A percentile compares a stretch with the other conserved stretches of the same genome.
Conservation (phyloP, 192 early-diverging fungal genomes). For the Helicostylum pulchrum region DNA sequence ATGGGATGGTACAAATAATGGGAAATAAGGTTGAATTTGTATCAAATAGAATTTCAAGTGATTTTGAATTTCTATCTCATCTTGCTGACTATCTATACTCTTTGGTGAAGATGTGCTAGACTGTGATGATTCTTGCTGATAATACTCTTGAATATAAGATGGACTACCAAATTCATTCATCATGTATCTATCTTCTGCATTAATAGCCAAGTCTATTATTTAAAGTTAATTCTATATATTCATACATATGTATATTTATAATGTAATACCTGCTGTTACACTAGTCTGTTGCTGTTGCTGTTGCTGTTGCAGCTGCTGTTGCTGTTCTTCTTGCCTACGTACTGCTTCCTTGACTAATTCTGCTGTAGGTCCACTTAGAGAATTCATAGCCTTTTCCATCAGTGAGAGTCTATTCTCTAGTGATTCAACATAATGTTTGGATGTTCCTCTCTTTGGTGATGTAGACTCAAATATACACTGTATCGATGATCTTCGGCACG, state of each 20-base stretch:
- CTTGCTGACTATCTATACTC: neutral
- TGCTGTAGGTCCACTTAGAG: neutral
- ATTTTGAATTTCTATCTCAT: slow-evolving; percentile 3
- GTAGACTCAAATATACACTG: slow-evolving; percentile 16
- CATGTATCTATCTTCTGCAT: slow-evolving; percentile 4
- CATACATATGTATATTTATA: neutral
- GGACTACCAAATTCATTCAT: neutral
- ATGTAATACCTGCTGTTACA: neutral
- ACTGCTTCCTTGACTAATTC: slow-evolving; percentile 14
- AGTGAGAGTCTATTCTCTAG: slow-evolving; percentile 3
- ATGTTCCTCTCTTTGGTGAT: slow-evolving; percentile 13
- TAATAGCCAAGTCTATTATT: neutral
- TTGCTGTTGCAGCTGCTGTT: neutral
- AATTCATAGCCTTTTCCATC: slow-evolving; percentile 11
- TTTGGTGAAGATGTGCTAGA: neutral
- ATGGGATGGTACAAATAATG: slow-evolving; percentile 15
- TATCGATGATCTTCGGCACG: slow-evolving; percentile 16
- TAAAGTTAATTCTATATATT: too few relatives aligned
- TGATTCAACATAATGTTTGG: slow-evolving; percentile 17
- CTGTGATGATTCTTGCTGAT: too few relatives aligned
- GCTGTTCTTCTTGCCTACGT: slow-evolving; percentile 3
- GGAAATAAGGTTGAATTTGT: slow-evolving; percentile 7
- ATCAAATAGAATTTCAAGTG: slow-evolving; percentile 9
- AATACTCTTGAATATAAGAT: neutral
- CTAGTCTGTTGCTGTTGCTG: neutral